Percentiles rank a stretch among this genome's conserved stretches.
Conservation (phyloP, 495 filamentous ascomycete species). For the Xylaria castorea region DNA sequence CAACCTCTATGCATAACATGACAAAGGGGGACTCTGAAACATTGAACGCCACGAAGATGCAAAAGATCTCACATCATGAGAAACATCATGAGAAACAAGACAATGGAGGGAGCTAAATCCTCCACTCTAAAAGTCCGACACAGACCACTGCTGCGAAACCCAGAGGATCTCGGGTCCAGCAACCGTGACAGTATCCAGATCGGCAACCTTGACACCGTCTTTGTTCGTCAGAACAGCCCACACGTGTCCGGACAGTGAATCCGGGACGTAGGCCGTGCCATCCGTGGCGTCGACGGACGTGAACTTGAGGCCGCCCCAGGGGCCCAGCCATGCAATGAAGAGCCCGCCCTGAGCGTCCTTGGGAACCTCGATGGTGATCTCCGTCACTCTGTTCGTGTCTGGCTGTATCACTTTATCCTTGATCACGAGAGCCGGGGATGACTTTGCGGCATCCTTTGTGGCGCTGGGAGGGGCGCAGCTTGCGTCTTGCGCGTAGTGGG, state of each 20-base stretch:
- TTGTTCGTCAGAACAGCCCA: slow-evolving; percentile 45
- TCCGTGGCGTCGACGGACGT: slow-evolving; percentile 32
- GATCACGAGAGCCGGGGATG: slow-evolving; percentile 36
- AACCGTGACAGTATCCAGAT: slow-evolving; percentile 37
- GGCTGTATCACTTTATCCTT: slow-evolving; percentile 16
- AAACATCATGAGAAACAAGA: background rate
- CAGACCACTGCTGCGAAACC: slow-evolving; percentile 40
- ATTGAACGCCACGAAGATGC: slow-evolving; percentile 8
- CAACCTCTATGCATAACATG: background rate
- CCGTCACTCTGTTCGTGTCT: slow-evolving; percentile 25
- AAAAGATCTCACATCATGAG: background rate
- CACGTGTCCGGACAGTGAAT: slow-evolving; percentile 44
- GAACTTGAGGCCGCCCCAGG: slow-evolving; percentile 47
- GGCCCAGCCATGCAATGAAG: slow-evolving; percentile 48
- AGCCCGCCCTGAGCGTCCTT: slow-evolving; percentile 20
- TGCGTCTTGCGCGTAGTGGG: slow-evolving; percentile 35
- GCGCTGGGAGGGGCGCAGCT: slow-evolving; percentile 29
- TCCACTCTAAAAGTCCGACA: background rate
- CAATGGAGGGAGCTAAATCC: background rate
- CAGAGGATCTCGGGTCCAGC: slow-evolving; percentile 50
- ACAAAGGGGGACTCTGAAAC: background rate
- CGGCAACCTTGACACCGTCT: slow-evolving; percentile 30
- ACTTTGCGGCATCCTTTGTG: slow-evolving; percentile 31
- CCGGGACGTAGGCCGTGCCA: slow-evolving; percentile 37
- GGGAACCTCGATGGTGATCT: slow-evolving; percentile 36